Evolutionary conservation across 441 rosid species (phyloP).

Genomic region (Aquilaria agallochum): DNA sequence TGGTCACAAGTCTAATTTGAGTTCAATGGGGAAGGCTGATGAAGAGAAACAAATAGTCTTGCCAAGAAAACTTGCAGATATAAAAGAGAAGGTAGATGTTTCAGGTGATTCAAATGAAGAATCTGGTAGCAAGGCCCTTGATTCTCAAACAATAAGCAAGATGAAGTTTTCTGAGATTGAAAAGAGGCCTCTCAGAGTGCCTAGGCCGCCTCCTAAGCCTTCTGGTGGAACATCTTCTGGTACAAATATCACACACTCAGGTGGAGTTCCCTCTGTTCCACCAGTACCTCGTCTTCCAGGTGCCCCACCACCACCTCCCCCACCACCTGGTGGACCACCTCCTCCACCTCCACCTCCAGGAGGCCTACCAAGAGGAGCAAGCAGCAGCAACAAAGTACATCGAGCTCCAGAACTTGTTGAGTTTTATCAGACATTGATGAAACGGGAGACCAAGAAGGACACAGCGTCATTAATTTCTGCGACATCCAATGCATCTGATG

Average conservation of each 20-base stretch:
- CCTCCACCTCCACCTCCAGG: conserved; percentile 89
- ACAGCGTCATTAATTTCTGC: conserved; percentile 61
- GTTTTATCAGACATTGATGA: conserved; percentile 92
- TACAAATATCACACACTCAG: conserved; percentile 31
- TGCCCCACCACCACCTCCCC: conserved; percentile 31
- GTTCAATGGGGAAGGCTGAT: conserved; percentile 21
- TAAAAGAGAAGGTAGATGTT: conserved; percentile 60
- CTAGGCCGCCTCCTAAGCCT: conserved; percentile 84
- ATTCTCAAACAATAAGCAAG: conserved; percentile 55
- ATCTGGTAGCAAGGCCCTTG: conserved; percentile 43
- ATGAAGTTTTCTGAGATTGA: conserved; percentile 69
- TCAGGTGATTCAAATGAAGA: conserved; percentile 45
- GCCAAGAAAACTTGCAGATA: conserved; percentile 72
- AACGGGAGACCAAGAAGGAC: conserved; percentile 93
- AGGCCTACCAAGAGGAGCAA: conserved; percentile 70
- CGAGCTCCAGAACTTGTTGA: conserved; percentile 94
- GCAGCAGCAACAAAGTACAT: conserved; percentile 81
- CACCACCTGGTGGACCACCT: conserved; percentile 61
- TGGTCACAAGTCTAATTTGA: conserved; percentile 33
- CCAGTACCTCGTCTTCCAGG: conserved; percentile 52
- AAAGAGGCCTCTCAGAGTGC: conserved; percentile 82
- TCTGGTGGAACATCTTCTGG: conserved; percentile 33
- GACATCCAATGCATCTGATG: conserved; percentile 58
- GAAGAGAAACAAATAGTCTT: conserved; percentile 31
- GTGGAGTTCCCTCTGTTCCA: conserved; percentile 55